Percentiles rank a stretch among this genome's conserved stretches.
Conservation (phyloP, 768 basidiomycete genomes). For the Leucogyrophana mollusca region DNA sequence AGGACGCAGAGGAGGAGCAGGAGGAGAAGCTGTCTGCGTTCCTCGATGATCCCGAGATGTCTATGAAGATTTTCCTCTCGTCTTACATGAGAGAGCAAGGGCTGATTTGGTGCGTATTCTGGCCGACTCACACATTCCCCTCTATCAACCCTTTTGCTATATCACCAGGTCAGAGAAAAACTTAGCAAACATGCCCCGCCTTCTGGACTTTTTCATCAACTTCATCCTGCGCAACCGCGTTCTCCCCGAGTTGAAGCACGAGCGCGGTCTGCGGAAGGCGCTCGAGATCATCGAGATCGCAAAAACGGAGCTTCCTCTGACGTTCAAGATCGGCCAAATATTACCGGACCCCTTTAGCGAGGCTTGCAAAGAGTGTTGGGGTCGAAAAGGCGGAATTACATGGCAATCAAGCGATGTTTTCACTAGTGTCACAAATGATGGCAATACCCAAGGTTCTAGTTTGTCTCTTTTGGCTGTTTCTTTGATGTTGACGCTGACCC, state of each 20-base stretch:
- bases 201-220: slow-evolving; percentile 58
- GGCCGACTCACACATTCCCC: too few species aligned
- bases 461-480: background rate
- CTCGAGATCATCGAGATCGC: slow-evolving; percentile 42
- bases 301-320: slow-evolving; percentile 41
- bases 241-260: slow-evolving; percentile 46
- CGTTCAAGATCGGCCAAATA: slow-evolving; percentile 34
- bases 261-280: slow-evolving; percentile 46
- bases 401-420: slow-evolving; percentile 17
- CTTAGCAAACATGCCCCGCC: slow-evolving; percentile 48
- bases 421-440: slow-evolving; percentile 8
- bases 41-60: slow-evolving; percentile 57
- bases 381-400: slow-evolving; percentile 41
- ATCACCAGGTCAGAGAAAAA: slow-evolving; percentile 44
- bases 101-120: slow-evolving; percentile 56
- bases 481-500: slow-evolving; percentile 8
- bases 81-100: slow-evolving; percentile 69
- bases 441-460: slow-evolving; percentile 9
- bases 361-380: slow-evolving; percentile 52
- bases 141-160: background rate
- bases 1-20: slow-evolving; percentile 32
- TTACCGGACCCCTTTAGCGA: slow-evolving; percentile 47
- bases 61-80: slow-evolving; percentile 65
- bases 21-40: slow-evolving; percentile 51
- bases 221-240: slow-evolving; percentile 58